Evolutionary conservation across 805 yeast species (phyloP).

Genomic region (Candida sphagnicola): DNA sequence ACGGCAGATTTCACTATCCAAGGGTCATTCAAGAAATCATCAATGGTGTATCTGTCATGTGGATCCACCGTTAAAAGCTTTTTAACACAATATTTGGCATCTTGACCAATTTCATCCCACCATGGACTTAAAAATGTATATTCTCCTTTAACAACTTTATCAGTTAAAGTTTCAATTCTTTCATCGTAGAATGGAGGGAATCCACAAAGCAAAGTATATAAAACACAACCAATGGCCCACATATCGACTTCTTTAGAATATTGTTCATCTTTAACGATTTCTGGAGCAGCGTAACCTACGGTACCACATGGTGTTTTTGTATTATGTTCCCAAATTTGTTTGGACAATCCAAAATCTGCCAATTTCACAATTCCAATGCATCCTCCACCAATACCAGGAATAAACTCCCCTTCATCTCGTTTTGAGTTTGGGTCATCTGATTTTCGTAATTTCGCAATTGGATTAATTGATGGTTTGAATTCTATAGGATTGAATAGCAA

Average conservation of each 20-base stretch:
- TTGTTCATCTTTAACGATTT: slow-evolving; percentile 88
- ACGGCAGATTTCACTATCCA: slow-evolving; percentile 46
- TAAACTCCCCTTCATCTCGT: slow-evolving; percentile 83
- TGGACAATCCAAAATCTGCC: slow-evolving; percentile 94
- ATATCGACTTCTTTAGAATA: slow-evolving; percentile 94
- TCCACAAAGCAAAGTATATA: slow-evolving; percentile 91
- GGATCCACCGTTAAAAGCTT: slow-evolving; percentile 72
- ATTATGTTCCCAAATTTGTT: slow-evolving; percentile 80
- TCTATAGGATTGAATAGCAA: slow-evolving; percentile 61
- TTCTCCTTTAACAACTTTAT: slow-evolving; percentile 76
- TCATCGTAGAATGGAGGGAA: slow-evolving; percentile 97
- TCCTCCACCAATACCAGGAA: slow-evolving; percentile 84
- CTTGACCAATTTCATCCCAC: slow-evolving; percentile 80
- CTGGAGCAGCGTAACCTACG: slow-evolving; percentile 98
- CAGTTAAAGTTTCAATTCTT: slow-evolving; percentile 66
- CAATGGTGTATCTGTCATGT: slow-evolving; percentile 60
- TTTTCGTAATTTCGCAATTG: slow-evolving; percentile 40
- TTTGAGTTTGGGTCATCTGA: slow-evolving; percentile 70
- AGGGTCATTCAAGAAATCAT: slow-evolving; percentile 69
- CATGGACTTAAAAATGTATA: slow-evolving; percentile 75
- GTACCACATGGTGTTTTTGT: slow-evolving; percentile 99
- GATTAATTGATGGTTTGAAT: slow-evolving; percentile 39
- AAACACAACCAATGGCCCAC: slow-evolving; percentile 98
- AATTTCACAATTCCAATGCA: slow-evolving; percentile 84
- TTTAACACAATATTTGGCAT: slow-evolving; percentile 68